phyloP scores from a whole-genome alignment of 2,329 filamentous ascomycete species.

The Tolypocladium nubicola region DNA sequence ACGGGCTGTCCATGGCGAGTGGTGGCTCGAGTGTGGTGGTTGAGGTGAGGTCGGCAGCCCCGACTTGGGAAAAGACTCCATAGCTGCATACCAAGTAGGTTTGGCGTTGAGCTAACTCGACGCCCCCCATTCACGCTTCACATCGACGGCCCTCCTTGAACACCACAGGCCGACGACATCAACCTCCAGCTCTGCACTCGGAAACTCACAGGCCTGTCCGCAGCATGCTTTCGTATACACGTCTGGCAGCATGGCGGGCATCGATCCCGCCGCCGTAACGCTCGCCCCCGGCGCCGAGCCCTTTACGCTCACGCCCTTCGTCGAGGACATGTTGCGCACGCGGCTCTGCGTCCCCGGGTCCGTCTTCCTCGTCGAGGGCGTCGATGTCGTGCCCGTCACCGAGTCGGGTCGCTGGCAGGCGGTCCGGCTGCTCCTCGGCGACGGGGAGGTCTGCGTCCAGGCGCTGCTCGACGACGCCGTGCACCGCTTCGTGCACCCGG shows the following conservation, averaged over 20 bases:
- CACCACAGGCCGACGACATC: neutral
- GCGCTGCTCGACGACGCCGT: conserved; percentile 34
- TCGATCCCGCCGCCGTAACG: conserved; percentile 17
- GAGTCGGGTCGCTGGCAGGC: conserved; percentile 27
- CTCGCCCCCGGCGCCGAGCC: conserved; percentile 10
- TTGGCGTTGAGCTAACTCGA: neutral
- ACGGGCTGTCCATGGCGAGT: conserved; percentile 29
- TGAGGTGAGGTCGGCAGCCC: conserved; percentile 1
- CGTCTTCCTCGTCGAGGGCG: conserved; percentile 37
- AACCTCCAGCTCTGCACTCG: too few species aligned
- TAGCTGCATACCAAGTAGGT: conserved; percentile 13
- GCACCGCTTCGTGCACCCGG: conserved; percentile 36
- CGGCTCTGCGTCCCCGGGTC: conserved; percentile 35
- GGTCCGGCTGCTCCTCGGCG: conserved; percentile 38
- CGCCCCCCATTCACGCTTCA: neutral
- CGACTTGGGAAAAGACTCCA: conserved; percentile 14
- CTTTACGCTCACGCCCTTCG: conserved; percentile 26
- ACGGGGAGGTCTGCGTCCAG: conserved; percentile 44
- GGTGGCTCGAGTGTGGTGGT: neutral
- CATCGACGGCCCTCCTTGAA: too few species aligned
- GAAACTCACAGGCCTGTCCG: too few species aligned
- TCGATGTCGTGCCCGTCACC: conserved; percentile 27
- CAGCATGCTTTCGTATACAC: neutral
- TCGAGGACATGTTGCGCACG: conserved; percentile 37
- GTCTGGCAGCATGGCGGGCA: conserved; percentile 10